phyloP scores from a whole-genome alignment of 257 asterid species.

The Phtheirospermum japonicum region DNA sequence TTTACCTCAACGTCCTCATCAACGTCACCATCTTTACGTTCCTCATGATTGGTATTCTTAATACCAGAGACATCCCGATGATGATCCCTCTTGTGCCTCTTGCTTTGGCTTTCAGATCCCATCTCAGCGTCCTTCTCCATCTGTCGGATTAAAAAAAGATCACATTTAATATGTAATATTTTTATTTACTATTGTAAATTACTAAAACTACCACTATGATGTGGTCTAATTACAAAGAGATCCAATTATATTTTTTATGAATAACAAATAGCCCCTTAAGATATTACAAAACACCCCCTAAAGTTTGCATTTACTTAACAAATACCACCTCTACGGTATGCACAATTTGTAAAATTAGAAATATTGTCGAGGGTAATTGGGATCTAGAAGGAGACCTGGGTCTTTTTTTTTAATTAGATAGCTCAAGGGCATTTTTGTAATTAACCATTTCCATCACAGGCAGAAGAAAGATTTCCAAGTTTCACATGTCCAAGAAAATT shows the following conservation, averaged over 20 bases:
- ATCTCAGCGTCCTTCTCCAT: conserved; percentile 45
- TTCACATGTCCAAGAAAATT: neutral
- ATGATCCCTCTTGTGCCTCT: conserved; percentile 52
- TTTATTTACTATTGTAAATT: neutral
- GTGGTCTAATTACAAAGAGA: neutral
- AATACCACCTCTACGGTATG: neutral
- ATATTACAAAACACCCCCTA: neutral
- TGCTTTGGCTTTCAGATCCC: conserved; percentile 49
- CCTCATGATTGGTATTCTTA: conserved; percentile 33
- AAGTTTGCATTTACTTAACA: neutral
- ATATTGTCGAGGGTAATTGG: neutral
- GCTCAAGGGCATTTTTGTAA: neutral
- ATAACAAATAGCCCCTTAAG: neutral
- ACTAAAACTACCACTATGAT: neutral
- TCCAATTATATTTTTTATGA: neutral
- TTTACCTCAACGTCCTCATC: conserved; percentile 54
- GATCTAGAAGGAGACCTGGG: neutral
- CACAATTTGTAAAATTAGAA: no score
- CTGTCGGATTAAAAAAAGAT: conserved; percentile 26
- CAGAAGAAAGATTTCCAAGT: neutral
- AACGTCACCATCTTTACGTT: conserved; percentile 29
- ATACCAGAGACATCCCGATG: conserved; percentile 29
- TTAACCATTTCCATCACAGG: neutral
- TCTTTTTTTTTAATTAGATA: no score
- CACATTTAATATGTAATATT: neutral